Conservation (phyloP, 352 stramenopile genomes). For the Albugo laibachii region DNA sequence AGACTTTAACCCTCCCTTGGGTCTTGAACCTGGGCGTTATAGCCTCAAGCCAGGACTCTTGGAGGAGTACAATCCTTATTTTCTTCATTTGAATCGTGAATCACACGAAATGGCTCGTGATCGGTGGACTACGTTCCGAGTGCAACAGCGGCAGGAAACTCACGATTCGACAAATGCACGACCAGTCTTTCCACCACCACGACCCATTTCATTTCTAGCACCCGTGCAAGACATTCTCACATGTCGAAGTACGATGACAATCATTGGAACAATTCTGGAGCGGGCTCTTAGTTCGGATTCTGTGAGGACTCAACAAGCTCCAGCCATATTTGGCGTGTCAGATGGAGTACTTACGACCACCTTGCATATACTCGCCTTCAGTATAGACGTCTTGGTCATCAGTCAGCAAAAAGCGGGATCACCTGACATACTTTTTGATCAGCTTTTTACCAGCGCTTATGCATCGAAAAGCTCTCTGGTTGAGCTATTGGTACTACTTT, state of each 20-base stretch:
- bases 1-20: slow-evolving; percentile 45
- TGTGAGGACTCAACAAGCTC: not conserved
- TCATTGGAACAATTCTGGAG: slow-evolving; percentile 50
- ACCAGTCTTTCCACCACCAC: slow-evolving; percentile 8
- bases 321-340: slow-evolving; percentile 22
- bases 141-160: slow-evolving; percentile 14
- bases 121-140: slow-evolving; percentile 61
- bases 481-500: slow-evolving; percentile 27
- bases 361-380: slow-evolving; percentile 63
- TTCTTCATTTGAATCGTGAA: slow-evolving; percentile 69
- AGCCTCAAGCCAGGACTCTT: slow-evolving; percentile 51
- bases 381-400: slow-evolving; percentile 31
- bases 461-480: slow-evolving; percentile 14
- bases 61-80: slow-evolving; percentile 75
- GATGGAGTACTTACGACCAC: slow-evolving; percentile 70
- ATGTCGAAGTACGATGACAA: slow-evolving; percentile 38
- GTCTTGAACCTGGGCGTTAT: slow-evolving; percentile 61
- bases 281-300: slow-evolving; percentile 13
- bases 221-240: slow-evolving; percentile 37
- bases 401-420: slow-evolving; percentile 1
- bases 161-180: slow-evolving; percentile 20
- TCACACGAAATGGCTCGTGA: slow-evolving; percentile 61
- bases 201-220: slow-evolving; percentile 27
- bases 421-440: slow-evolving; percentile 6
- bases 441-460: slow-evolving; percentile 1